phyloP scores from a whole-genome alignment of 2,329 filamentous ascomycete species.

The Colletotrichum simmondsii region DNA sequence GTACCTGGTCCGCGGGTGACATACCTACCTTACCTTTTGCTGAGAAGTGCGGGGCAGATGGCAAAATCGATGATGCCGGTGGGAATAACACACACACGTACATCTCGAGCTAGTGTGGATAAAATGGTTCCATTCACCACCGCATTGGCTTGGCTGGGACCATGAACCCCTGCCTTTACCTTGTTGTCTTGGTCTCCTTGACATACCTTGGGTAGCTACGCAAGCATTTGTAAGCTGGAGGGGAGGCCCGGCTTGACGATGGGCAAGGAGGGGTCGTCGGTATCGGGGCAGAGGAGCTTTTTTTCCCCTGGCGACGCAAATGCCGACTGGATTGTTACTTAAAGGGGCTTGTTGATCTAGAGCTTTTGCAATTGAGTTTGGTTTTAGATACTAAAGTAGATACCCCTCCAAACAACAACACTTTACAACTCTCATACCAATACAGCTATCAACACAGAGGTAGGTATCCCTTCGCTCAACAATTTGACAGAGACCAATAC shows the following conservation, averaged over 20 bases:
- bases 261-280: not conserved
- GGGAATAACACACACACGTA: not conserved
- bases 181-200: not conserved
- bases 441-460: not conserved
- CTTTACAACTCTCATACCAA: not conserved
- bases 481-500: not conserved
- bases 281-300: not conserved
- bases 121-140: not conserved
- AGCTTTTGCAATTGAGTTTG: not conserved
- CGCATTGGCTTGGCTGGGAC: not conserved
- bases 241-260: slow-evolving; percentile 3
- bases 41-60: not conserved
- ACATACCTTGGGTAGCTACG: not conserved
- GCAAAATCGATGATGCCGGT: slow-evolving; percentile 5
- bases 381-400: not conserved
- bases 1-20: not conserved
- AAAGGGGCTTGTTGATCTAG: not conserved
- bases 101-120: not conserved
- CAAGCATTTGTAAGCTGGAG: slow-evolving; percentile 30
- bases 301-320: not conserved
- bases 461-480: not conserved
- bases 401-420: not conserved
- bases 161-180: too few relatives aligned
- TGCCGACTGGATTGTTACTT: not conserved
- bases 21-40: too few relatives aligned